Evolutionary conservation across 2,329 filamentous ascomycete genomes (phyloP).

Genomic region (Pseudogymnoascus sp.): DNA sequence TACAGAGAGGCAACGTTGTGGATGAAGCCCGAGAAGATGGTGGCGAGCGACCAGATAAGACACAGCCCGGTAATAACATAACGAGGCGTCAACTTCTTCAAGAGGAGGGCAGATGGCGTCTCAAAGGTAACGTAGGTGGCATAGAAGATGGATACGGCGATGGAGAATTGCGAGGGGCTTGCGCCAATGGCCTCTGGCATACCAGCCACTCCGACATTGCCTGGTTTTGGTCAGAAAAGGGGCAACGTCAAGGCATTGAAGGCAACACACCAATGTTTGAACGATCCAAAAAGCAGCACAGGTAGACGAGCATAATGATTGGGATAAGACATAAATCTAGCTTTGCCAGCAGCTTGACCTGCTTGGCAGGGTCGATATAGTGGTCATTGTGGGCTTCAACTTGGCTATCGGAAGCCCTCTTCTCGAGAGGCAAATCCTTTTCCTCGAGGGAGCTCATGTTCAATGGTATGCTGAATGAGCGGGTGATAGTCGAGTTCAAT

Average conservation of each 20-base stretch:
- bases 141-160: constrained; percentile 39
- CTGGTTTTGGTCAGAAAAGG: constrained; percentile 12
- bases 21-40: constrained; percentile 37
- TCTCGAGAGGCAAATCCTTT: neutral
- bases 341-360: constrained; percentile 38
- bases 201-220: constrained; percentile 18
- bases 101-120: constrained; percentile 37
- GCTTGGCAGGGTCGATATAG: constrained; percentile 35
- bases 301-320: constrained; percentile 44
- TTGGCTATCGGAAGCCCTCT: constrained; percentile 8
- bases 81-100: constrained; percentile 39
- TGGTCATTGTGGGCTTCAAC: constrained; percentile 10
- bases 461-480: neutral
- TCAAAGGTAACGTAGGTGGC: constrained; percentile 44
- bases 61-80: constrained; percentile 31
- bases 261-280: constrained; percentile 18
- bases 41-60: constrained; percentile 30
- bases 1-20: constrained; percentile 35
- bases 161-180: constrained; percentile 17
- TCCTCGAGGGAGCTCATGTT: neutral
- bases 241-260: neutral
- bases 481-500: neutral
- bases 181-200: constrained; percentile 16
- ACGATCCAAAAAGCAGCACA: constrained; percentile 47
- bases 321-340: constrained; percentile 37